These are phyloP conservation scores for Mycosarcoma mackinlayi DNA, from an alignment of 1,284 basidiomycete genomes.

Conservation along the genomic window DNA sequence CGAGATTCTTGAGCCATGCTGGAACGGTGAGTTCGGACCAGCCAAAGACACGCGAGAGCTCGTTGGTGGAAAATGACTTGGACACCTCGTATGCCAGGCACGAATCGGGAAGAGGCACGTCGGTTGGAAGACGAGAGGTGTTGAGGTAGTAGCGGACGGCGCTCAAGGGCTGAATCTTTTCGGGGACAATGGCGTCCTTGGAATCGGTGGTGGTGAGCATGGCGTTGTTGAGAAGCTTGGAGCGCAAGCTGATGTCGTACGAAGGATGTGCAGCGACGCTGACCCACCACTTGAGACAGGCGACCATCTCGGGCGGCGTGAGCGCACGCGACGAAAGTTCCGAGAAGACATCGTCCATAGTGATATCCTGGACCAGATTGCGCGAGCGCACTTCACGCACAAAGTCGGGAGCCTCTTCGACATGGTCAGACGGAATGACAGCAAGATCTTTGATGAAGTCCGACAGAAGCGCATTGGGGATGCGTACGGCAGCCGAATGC, in stretches of 20 bases:
- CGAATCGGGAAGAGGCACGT: constrained; percentile 82
- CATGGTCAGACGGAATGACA: constrained; percentile 77
- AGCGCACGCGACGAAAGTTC: constrained; percentile 83
- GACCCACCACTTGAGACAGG: constrained; percentile 91
- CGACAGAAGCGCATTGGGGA: constrained; percentile 80
- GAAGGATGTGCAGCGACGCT: constrained; percentile 71
- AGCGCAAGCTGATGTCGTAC: constrained; percentile 61
- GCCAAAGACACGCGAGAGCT: constrained; percentile 70
- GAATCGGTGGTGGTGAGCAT: constrained; percentile 49
- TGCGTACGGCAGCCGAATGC: constrained; percentile 78
- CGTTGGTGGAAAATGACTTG: constrained; percentile 71
- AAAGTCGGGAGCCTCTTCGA: constrained; percentile 76
- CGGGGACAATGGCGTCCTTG: constrained; percentile 19
- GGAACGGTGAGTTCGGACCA: constrained; percentile 84
- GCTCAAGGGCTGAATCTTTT: constrained; percentile 71
- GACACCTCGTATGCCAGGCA: constrained; percentile 80
- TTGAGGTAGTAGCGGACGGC: constrained; percentile 81
- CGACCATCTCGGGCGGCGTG: constrained; percentile 78
- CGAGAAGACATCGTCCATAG: constrained; percentile 84
- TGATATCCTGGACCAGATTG: constrained; percentile 82
- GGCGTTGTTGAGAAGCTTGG: constrained; percentile 61
- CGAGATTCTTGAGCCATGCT: constrained; percentile 81
- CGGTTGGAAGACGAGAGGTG: constrained; percentile 78
- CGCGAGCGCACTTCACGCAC: constrained; percentile 77
- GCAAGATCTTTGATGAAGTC: constrained; percentile 85